Conservation (phyloP, 2,329 filamentous ascomycete genomes). For the Colletotrichum musicola region DNA sequence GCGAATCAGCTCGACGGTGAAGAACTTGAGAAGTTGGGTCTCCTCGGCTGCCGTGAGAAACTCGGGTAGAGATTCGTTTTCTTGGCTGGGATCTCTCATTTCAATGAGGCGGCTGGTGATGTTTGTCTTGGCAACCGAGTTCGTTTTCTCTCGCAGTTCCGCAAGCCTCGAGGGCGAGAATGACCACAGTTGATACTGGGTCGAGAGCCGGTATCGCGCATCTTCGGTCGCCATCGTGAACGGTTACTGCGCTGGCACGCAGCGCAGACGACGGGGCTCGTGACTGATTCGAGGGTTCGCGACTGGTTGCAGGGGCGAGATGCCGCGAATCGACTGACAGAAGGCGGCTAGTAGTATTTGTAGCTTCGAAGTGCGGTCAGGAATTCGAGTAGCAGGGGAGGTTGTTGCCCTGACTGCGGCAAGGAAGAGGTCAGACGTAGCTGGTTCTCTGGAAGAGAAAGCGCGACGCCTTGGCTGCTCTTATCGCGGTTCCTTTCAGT, state of each 20-base stretch:
- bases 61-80: slow-evolving; percentile 67
- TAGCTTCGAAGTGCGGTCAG: too few species aligned
- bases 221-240: slow-evolving; percentile 84
- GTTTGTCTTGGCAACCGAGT: slow-evolving; percentile 75
- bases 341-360: background rate
- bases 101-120: slow-evolving; percentile 69
- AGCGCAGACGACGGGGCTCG: too few species aligned
- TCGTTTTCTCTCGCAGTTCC: slow-evolving; percentile 81
- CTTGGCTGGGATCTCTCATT: slow-evolving; percentile 42
- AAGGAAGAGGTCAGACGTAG: background rate
- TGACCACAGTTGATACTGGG: slow-evolving; percentile 93
- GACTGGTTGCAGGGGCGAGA: too few species aligned
- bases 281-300: too few species aligned
- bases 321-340: too few species aligned
- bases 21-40: slow-evolving; percentile 83
- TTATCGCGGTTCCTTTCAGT: background rate
- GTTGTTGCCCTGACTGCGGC: background rate
- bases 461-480: background rate
- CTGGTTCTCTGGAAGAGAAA: background rate
- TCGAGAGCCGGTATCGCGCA: slow-evolving; percentile 88
- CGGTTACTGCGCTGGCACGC: background rate
- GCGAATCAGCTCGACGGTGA: slow-evolving; percentile 70
- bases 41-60: slow-evolving; percentile 90
- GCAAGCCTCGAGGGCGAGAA: slow-evolving; percentile 81
- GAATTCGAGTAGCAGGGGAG: too few species aligned